phyloP scores from a whole-genome alignment of 352 stramenopile species.

The Salisapilia sapeloensis region DNA sequence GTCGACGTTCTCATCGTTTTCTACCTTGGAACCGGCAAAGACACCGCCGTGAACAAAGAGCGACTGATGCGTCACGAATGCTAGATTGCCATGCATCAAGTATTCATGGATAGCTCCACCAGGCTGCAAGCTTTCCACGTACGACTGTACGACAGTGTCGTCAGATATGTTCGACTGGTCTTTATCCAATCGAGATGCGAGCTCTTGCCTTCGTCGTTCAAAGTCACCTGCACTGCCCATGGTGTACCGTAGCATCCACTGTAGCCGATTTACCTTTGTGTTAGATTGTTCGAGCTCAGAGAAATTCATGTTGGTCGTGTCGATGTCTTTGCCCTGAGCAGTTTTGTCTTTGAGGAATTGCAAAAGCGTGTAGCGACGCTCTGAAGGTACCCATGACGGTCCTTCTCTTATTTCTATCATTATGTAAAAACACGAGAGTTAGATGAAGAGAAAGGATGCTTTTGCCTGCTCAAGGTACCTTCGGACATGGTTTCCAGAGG shows the following conservation, averaged over 20 bases:
- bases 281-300: slow-evolving; percentile 36
- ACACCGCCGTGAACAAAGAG: slow-evolving; percentile 90
- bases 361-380: slow-evolving; percentile 32
- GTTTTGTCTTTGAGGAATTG: slow-evolving; percentile 21
- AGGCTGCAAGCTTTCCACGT: slow-evolving; percentile 39
- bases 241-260: slow-evolving; percentile 84
- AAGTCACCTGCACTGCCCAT: slow-evolving; percentile 85
- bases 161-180: slow-evolving; percentile 12
- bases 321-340: not conserved
- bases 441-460: slow-evolving; percentile 7
- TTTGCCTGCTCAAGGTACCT: slow-evolving; percentile 4
- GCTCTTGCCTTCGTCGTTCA: slow-evolving; percentile 67
- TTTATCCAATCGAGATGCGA: slow-evolving; percentile 13
- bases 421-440: slow-evolving; percentile 1
- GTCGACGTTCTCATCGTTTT: slow-evolving; percentile 11
- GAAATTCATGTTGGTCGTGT: too few relatives aligned
- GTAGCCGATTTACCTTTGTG: slow-evolving; percentile 66
- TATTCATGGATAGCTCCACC: slow-evolving; percentile 78
- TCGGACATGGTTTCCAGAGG: slow-evolving; percentile 30
- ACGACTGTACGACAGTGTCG: slow-evolving; percentile 68
- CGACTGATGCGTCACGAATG: slow-evolving; percentile 63
- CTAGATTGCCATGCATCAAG: slow-evolving; percentile 60
- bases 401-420: slow-evolving; percentile 44
- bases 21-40: too few relatives aligned
- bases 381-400: slow-evolving; percentile 36